Evolutionary conservation across 257 asterid species (phyloP).

Genomic region (Euphrasia confusa): DNA sequence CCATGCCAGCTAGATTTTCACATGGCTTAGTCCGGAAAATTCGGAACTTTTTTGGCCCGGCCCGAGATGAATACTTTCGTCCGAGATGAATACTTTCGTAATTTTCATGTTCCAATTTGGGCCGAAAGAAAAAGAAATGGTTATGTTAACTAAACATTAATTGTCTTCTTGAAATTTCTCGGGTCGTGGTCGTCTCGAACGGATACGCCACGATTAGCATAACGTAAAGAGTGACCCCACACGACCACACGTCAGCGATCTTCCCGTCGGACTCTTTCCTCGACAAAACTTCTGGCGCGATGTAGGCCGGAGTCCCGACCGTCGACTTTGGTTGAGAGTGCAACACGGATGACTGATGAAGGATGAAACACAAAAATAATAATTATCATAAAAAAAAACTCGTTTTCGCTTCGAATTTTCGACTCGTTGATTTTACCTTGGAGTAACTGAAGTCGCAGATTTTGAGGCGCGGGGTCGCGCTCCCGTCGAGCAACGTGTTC

Average conservation of each 20-base stretch:
- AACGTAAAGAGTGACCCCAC: conserved; percentile 93
- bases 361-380: background rate
- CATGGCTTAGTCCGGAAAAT: background rate
- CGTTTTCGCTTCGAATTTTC: too few species aligned
- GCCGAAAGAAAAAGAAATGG: too few species aligned
- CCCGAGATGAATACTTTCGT: too few species aligned
- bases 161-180: conserved; percentile 79
- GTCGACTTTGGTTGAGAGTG: conserved; percentile 98
- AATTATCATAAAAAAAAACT: too few species aligned
- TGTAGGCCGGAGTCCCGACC: conserved; percentile 86
- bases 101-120: too few species aligned
- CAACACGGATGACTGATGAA: conserved; percentile 55
- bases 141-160: too few species aligned
- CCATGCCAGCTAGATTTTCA: background rate
- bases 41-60: too few species aligned
- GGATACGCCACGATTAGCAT: conserved; percentile 96
- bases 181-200: conserved; percentile 92
- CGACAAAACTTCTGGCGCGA: conserved; percentile 82
- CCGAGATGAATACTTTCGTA: too few species aligned
- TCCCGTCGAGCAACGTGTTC: conserved; percentile 66
- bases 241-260: conserved; percentile 99
- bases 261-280: conserved; percentile 83
- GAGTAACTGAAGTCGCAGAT: conserved; percentile 86
- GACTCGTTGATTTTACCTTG: conserved; percentile 31
- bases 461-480: conserved; percentile 62